Conservation (phyloP, 2,329 filamentous ascomycete species). For the Xylaria sp. region DNA sequence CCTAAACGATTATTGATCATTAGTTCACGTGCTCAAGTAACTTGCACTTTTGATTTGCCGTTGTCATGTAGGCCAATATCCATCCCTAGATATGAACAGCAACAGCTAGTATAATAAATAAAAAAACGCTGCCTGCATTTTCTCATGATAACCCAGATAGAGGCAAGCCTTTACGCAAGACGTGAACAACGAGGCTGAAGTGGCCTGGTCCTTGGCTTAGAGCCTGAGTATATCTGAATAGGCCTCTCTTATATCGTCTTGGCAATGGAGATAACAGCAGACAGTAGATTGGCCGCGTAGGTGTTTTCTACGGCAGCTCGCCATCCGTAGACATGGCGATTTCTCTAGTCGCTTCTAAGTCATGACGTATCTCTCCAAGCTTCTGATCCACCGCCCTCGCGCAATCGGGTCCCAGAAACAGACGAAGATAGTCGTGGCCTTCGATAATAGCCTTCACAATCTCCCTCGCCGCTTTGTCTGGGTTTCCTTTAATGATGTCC, state of each 20-base stretch:
- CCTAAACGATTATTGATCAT: not conserved
- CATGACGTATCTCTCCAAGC: slow-evolving; percentile 30
- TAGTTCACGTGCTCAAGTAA: too few relatives aligned
- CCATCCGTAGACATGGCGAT: slow-evolving; percentile 33
- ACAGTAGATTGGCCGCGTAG: slow-evolving; percentile 6
- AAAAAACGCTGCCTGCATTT: too few relatives aligned
- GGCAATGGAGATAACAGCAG: slow-evolving; percentile 19
- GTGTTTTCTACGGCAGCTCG: slow-evolving; percentile 16
- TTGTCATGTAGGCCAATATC: too few relatives aligned
- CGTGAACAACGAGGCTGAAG: not conserved
- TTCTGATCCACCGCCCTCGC: slow-evolving; percentile 31
- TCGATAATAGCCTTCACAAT: slow-evolving; percentile 37
- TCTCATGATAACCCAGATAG: too few relatives aligned
- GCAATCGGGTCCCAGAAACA: slow-evolving; percentile 38
- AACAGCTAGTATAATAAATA: too few relatives aligned
- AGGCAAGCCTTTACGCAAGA: too few relatives aligned
- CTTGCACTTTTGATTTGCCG: too few relatives aligned
- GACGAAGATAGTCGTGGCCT: slow-evolving; percentile 39
- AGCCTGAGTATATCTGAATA: slow-evolving; percentile 19
- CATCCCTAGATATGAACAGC: too few relatives aligned
- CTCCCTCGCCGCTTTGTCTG: slow-evolving; percentile 37
- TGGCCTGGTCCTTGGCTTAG: slow-evolving; percentile 9
- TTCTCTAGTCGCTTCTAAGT: slow-evolving; percentile 38
- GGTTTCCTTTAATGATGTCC: slow-evolving; percentile 31
- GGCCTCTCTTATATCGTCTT: slow-evolving; percentile 16